phyloP scores from a whole-genome alignment of 805 yeast genomes.

The Wickerhamiella slavikovae region DNA sequence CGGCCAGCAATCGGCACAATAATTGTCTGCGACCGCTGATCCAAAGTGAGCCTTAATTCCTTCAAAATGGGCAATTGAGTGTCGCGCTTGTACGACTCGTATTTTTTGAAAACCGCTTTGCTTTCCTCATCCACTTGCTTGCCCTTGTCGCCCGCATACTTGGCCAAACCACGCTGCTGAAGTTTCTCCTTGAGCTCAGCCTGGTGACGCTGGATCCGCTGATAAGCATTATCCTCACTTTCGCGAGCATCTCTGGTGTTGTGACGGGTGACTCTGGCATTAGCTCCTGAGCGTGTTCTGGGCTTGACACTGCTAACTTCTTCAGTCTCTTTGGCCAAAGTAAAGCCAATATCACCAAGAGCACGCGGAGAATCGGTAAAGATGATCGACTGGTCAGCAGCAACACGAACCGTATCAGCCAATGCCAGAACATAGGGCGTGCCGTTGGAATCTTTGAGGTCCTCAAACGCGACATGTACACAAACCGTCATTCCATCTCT shows the following conservation, averaged over 20 bases:
- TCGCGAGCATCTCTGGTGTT: conserved; percentile 7
- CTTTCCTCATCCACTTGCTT: conserved; percentile 21
- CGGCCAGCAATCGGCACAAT: conserved; percentile 83
- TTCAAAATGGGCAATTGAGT: conserved; percentile 75
- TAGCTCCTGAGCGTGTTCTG: conserved; percentile 4
- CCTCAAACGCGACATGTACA: conserved; percentile 57
- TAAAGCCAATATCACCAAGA: conserved; percentile 60
- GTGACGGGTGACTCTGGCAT: conserved; percentile 5
- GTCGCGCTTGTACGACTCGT: conserved; percentile 86
- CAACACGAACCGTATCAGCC: conserved; percentile 62
- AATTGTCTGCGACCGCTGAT: conserved; percentile 69
- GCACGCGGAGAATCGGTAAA: conserved; percentile 58
- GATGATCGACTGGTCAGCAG: conserved; percentile 36
- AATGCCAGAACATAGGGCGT: conserved; percentile 51
- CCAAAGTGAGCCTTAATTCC: conserved; percentile 74
- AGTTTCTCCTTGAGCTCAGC: conserved; percentile 63
- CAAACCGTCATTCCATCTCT: conserved; percentile 57
- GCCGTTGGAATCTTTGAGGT: conserved; percentile 29
- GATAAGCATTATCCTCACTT: conserved; percentile 51
- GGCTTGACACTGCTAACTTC: conserved; percentile 18
- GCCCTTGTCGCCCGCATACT: conserved; percentile 17
- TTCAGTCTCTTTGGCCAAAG: conserved; percentile 52
- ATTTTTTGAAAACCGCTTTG: conserved; percentile 65
- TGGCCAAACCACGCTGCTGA: conserved; percentile 64
- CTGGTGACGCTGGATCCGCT: conserved; percentile 68